Percentiles rank a stretch among this genome's conserved stretches.
phyloP scores from a whole-genome alignment of 768 basidiomycete species.

The Boletus fagicola region DNA sequence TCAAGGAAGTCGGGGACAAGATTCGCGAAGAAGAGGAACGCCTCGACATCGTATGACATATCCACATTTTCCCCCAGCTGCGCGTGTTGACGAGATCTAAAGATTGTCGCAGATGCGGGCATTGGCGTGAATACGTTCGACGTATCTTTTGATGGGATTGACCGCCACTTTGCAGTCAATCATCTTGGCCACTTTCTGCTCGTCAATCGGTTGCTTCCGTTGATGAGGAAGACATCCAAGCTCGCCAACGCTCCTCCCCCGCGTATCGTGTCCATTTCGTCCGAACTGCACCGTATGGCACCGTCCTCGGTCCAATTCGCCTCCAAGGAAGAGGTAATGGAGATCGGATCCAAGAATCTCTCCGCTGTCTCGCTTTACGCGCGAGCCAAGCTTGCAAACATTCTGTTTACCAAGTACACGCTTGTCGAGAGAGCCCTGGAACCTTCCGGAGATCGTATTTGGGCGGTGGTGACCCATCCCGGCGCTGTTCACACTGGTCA shows the following conservation, averaged over 20 bases:
- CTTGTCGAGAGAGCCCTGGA: slow-evolving; percentile 1
- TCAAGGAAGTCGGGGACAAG: neutral
- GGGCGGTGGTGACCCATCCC: neutral
- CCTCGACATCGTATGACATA: neutral
- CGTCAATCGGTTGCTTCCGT: slow-evolving; percentile 3
- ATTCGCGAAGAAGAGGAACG: neutral
- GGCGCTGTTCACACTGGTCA: neutral
- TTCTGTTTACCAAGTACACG: neutral
- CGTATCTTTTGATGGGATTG: neutral
- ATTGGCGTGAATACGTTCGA: neutral
- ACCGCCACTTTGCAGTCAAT: neutral
- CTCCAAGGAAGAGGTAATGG: neutral
- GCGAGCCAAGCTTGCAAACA: neutral
- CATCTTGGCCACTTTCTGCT: neutral
- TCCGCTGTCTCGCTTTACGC: slow-evolving; percentile 7
- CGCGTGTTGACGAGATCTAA: neutral
- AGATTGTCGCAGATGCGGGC: neutral
- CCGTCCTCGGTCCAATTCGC: slow-evolving; percentile 1
- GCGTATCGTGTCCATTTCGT: slow-evolving; percentile 6
- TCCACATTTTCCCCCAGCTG: neutral
- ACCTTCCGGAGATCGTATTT: neutral
- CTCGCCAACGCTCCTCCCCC: neutral
- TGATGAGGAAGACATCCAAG: slow-evolving; percentile 1
- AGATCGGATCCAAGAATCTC: neutral
- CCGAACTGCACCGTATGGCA: slow-evolving; percentile 2